Evolutionary conservation across 257 asterid species (phyloP), one percentile per base, ranked within the genome.

Genomic region (Jaltomata sinuosa): DNA sequence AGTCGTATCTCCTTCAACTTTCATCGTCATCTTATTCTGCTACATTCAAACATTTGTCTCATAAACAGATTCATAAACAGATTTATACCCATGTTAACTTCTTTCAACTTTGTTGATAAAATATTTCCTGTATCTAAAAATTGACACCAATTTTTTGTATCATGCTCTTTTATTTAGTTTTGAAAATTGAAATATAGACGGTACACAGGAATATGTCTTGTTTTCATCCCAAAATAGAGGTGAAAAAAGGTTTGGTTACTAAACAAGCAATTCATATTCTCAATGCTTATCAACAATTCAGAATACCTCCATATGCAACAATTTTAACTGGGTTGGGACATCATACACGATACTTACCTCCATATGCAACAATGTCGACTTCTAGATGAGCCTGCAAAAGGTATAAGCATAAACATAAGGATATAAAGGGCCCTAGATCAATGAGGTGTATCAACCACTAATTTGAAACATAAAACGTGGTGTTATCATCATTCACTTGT

Each of bases 341-440:
- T 88, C n/a, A n/a, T n/a, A n/a, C n/a, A n/a, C n/a, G 36, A 83
- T 40, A 32, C 89, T 62, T 89, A 93, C 99, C 98, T 94, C 99
- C 98, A 93, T 96, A 94, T 42, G 98, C 98, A 57, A 96, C 96
- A 88, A 96, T 91, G 84, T 94, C 98, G 82, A 94, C 99, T 69
- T 93, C 92, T 47, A 94, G 88, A 80, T 83, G 86, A 54, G 95
- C 97, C 99, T 96, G 97, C 89, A 90, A 36, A 16, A 83, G 61
- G 83, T 83, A 84, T 79, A 79, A 82, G 42, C 25, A 21, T 32
- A 52, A 86, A 25, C 22, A 47, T 36, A 49, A 82, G 68, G 21
- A 55, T 67, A 21, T 21, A 82, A 68, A 69, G 21, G 34, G 40
- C 25, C 69, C 42, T 25, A 40, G 40, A 76, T 76, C 81, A 45